phyloP scores from a whole-genome alignment of 345 rosid species.

The Eucalyptus erythrocorys region DNA sequence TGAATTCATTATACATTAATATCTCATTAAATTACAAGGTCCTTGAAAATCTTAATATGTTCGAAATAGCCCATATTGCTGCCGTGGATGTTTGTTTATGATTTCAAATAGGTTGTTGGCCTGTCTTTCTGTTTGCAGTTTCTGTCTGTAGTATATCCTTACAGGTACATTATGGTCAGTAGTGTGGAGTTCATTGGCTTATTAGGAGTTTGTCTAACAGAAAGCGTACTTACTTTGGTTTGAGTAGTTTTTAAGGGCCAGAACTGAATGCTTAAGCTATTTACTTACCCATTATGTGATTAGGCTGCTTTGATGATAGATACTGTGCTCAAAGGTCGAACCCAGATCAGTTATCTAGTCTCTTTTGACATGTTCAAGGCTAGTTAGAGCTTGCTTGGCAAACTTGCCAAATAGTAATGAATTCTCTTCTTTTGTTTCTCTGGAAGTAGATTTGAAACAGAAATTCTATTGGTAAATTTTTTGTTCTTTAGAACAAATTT shows the following conservation, averaged over 20 bases:
- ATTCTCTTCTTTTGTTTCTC: accelerated
- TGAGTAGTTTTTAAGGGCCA: background rate
- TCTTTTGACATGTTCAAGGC: background rate
- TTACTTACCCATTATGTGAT: background rate
- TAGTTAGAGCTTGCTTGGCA: accelerated
- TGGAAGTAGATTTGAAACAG: too few species aligned
- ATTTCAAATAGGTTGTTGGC: background rate
- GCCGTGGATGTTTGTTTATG: background rate
- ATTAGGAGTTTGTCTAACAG: background rate
- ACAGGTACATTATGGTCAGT: background rate
- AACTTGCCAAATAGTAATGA: too few species aligned
- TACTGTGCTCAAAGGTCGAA: background rate
- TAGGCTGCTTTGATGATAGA: background rate
- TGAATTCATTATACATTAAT: background rate
- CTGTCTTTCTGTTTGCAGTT: background rate
- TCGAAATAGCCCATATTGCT: background rate
- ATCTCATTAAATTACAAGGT: background rate
- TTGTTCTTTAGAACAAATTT: too few species aligned
- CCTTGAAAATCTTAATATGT: background rate
- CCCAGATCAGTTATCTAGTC: background rate
- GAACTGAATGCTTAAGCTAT: background rate
- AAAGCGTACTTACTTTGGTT: background rate
- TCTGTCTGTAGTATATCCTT: background rate
- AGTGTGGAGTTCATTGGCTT: background rate
- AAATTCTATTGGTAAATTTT: accelerated